These are phyloP conservation scores for Colletotrichum plurivorum DNA, from an alignment of 2,329 filamentous ascomycete genomes.

Conservation along the genomic window DNA sequence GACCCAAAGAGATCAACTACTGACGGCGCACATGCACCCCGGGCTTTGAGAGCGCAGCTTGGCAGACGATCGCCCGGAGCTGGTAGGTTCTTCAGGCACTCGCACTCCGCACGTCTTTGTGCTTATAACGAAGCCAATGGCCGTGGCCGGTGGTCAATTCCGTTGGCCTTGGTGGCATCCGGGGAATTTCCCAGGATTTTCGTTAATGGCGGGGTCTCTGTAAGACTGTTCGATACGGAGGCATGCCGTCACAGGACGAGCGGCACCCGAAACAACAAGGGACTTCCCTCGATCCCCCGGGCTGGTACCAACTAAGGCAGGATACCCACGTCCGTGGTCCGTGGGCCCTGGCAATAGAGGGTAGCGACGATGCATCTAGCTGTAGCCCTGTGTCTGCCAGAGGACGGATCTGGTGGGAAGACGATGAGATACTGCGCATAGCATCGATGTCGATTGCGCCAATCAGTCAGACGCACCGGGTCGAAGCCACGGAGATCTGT, in stretches of 20 bases:
- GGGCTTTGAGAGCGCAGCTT: slow-evolving; percentile 5
- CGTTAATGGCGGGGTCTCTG: slow-evolving; percentile 19
- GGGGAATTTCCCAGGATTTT: slow-evolving; percentile 9
- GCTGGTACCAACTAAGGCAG: slow-evolving; percentile 8
- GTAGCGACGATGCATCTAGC: slow-evolving; percentile 23
- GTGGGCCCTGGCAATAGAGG: slow-evolving; percentile 7
- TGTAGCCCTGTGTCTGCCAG: slow-evolving; percentile 16
- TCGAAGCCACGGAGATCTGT: slow-evolving; percentile 15
- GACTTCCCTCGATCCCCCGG: slow-evolving; percentile 9
- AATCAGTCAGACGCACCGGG: slow-evolving; percentile 10
- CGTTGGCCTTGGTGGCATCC: not conserved
- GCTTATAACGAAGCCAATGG: not conserved
- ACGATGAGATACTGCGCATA: slow-evolving; percentile 16
- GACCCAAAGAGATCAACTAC: slow-evolving; percentile 15
- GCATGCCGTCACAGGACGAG: slow-evolving; percentile 26
- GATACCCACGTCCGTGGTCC: slow-evolving; percentile 20
- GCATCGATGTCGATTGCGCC: slow-evolving; percentile 10
- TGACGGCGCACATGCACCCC: slow-evolving; percentile 20
- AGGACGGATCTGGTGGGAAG: slow-evolving; percentile 17
- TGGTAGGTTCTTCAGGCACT: not conserved
- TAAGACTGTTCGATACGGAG: slow-evolving; percentile 1
- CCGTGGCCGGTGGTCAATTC: not conserved
- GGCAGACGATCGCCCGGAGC: slow-evolving; percentile 10
- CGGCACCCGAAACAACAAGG: slow-evolving; percentile 30
- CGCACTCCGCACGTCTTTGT: too few relatives aligned